Conservation (phyloP, 148 eudicot species). For the Chenopodium berlandieri region DNA sequence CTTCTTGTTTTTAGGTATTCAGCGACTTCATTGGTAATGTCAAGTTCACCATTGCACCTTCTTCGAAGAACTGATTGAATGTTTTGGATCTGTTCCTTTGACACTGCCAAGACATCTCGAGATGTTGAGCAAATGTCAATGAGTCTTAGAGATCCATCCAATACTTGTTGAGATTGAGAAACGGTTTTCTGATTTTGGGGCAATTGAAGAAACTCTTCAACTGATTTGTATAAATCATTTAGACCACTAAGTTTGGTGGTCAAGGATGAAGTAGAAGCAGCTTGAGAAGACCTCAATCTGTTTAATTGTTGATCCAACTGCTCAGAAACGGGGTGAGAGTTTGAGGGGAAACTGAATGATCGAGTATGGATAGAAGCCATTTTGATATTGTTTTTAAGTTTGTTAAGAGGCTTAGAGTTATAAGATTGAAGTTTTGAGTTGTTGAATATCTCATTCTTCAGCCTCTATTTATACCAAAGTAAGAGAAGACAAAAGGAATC, state of each 20-base stretch:
- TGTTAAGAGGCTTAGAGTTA: background rate
- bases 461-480: constrained; percentile 14
- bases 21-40: constrained; percentile 6
- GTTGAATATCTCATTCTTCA: background rate
- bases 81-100: constrained; percentile 26
- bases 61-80: constrained; percentile 38
- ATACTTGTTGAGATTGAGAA: constrained; percentile 10
- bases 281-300: constrained; percentile 31
- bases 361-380: constrained; percentile 29
- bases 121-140: constrained; percentile 35
- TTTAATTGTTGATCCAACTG: constrained; percentile 22
- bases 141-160: constrained; percentile 37
- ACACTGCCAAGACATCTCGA: constrained; percentile 26
- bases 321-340: constrained; percentile 15
- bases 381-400: background rate
- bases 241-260: constrained; percentile 22
- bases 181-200: constrained; percentile 14
- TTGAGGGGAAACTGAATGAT: constrained; percentile 31
- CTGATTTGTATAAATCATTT: constrained; percentile 20
- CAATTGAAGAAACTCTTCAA: constrained; percentile 33
- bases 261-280: constrained; percentile 30
- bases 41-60: constrained; percentile 26
- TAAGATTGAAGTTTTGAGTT: background rate
- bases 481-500: constrained; percentile 25
- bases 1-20: constrained; percentile 19